Conservation (phyloP, 495 filamentous ascomycete genomes). For the Endocarpon pusillum region DNA sequence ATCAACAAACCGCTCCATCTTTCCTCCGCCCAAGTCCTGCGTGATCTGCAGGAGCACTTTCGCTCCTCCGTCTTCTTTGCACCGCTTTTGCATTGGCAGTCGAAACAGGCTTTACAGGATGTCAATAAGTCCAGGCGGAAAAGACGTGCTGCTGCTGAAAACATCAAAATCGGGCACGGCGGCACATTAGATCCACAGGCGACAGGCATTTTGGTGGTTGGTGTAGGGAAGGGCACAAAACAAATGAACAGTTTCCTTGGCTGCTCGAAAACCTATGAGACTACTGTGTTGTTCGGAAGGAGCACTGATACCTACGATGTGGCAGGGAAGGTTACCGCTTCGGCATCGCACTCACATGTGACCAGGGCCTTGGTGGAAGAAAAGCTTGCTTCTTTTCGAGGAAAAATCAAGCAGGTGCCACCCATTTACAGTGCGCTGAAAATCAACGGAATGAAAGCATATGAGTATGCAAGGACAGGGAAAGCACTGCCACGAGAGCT, state of each 20-base stretch:
- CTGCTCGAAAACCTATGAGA: slow-evolving; percentile 88
- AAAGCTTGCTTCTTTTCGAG: slow-evolving; percentile 57
- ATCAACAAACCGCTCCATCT: slow-evolving; percentile 81
- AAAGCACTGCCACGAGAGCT: slow-evolving; percentile 72
- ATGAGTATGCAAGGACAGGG: slow-evolving; percentile 89
- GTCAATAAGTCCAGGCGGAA: slow-evolving; percentile 35
- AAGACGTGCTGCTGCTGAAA: slow-evolving; percentile 31
- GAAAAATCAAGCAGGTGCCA: slow-evolving; percentile 78
- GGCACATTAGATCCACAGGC: slow-evolving; percentile 91
- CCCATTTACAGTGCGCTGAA: slow-evolving; percentile 85
- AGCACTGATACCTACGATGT: slow-evolving; percentile 87
- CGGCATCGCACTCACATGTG: slow-evolving; percentile 56
- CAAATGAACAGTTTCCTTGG: slow-evolving; percentile 53
- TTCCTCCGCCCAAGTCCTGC: slow-evolving; percentile 75
- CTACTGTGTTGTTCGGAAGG: slow-evolving; percentile 74
- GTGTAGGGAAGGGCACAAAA: slow-evolving; percentile 81
- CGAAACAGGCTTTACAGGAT: slow-evolving; percentile 30
- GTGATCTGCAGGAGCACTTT: slow-evolving; percentile 66
- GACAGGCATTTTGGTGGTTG: slow-evolving; percentile 77
- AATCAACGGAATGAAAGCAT: slow-evolving; percentile 78
- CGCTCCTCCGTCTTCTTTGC: slow-evolving; percentile 61
- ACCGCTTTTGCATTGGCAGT: slow-evolving; percentile 51
- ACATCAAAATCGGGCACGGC: slow-evolving; percentile 92
- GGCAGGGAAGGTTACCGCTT: slow-evolving; percentile 61
- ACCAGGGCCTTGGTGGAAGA: slow-evolving; percentile 64